Base-by-base conservation (phyloP, 345 rosid genomes). In the Euphorbia peplus region DNA sequence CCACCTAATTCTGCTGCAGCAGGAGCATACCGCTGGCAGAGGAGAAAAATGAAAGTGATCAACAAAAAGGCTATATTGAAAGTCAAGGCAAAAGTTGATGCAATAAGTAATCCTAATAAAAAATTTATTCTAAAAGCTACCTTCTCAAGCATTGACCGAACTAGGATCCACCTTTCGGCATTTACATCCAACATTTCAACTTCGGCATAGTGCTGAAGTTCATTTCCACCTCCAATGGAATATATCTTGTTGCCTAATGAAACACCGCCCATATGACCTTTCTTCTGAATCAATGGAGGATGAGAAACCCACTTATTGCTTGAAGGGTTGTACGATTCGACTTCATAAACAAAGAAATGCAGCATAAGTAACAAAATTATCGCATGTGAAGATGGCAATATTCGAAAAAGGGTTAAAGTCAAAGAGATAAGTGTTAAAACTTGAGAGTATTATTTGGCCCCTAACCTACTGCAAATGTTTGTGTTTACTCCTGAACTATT, bases 171-270 rank as follows among this genome's bases (percentile, higher is more conserved):
- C 69, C 53, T 80, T 54, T 90, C 93, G 5, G 87, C 63, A 70
- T 83, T 83, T 66, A 85, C 83, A 79, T 91, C 93, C 76, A 91
- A 84, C 89, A 89, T 87, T 81, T 89, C 97, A 64, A 91, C 96
- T 51, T 91, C 93, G 57, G 96, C 76, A 75, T 83, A 78, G 75
- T 71, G 66, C 24, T 50, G 72, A 42, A 5, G 55, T 13, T 76
- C 85, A 72, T 87, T 81, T 60, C 96, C 93, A 10, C 97, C 97
- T 35, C 96, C 97, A 42, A 87, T 64, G 50, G 90, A 89, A 80
- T 79, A 87, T 73, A 87, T 65, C 72, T 85, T 91, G 57, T 78
- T 81, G 50, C 79, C 58, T 66, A 80, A 67, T 37, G 86, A 21
- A 62, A 84, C 88, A 72, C 88, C 90, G 60, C 88, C 91, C 77